Base-by-base conservation (phyloP, 2,329 filamentous ascomycete species). In the Chrysosporium queenslandicum region DNA sequence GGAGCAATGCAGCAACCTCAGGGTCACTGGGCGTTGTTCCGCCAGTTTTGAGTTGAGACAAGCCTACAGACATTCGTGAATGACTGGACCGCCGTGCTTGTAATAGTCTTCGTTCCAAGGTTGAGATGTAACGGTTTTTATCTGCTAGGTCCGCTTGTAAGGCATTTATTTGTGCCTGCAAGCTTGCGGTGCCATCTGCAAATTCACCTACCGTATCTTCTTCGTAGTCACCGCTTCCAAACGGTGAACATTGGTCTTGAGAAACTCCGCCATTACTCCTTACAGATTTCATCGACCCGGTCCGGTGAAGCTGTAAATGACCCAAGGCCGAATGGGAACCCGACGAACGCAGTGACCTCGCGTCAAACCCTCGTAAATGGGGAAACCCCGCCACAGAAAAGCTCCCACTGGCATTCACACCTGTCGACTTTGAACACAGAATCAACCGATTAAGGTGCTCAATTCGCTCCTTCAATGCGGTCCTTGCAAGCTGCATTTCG, bases 401-500 rank as follows among this genome's bases (percentile, higher is more conserved):
- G 59, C 77, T 76, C 20, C 85, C 83, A 59, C 83, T 84, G 29
- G 75, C 77, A 68, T 98, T 98, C 52, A 98, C 92, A 4, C 92
- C 92, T 4, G 87, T 86, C 4, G 91, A 97, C 66, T 96, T 96
- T 14, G 91, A 97, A 66, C 88, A 94, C 55, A 98, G 73, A 58
- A 98, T 97, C 46, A 98, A 75, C 45, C 91, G 83, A 69, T 97
- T 98, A 43, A 98, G 76, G 68, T 98, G 92, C 66, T 96, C 90
- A 61, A 98, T 98, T 27, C 92, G 84, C 73, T 98, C 92, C 68
- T 97, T 98, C 51, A 98, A 73, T 0, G 92, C 92, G 0, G 92
- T 98, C 39, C 92, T 82, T 29, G 92, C 92, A 43, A 98, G 78
- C 66, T 98, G 92, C 87, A 98, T 97, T 69, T 98, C 92, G 51